Percentiles rank a stretch among this genome's conserved stretches.
phyloP scores from a whole-genome alignment of 1,139 yeast genomes.

The Geotrichum reessii region DNA sequence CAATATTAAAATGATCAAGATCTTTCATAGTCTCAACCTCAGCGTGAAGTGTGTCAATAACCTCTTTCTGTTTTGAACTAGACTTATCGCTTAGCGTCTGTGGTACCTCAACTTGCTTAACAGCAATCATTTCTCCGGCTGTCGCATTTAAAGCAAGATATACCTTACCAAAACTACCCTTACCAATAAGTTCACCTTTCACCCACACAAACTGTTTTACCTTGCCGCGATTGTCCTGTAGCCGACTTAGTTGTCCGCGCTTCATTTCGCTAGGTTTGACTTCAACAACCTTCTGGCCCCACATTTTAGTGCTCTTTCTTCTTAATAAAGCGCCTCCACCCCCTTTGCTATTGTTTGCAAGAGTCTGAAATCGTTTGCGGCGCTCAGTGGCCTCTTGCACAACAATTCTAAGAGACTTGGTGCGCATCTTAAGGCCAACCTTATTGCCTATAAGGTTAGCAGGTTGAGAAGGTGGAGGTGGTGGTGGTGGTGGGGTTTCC shows the following conservation, averaged over 20 bases:
- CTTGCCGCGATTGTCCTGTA: conserved; percentile 59
- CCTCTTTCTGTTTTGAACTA: conserved; percentile 45
- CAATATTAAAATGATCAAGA: conserved; percentile 87
- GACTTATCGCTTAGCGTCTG: conserved; percentile 44
- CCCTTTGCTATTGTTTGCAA: conserved; percentile 25
- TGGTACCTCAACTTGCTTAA: conserved; percentile 83
- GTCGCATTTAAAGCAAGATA: conserved; percentile 89
- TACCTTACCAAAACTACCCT: conserved; percentile 97
- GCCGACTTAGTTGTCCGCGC: conserved; percentile 49
- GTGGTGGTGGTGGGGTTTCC: neutral
- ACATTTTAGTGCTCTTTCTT: conserved; percentile 85
- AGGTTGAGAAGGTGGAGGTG: neutral
- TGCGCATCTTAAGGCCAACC: conserved; percentile 28
- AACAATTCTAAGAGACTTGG: conserved; percentile 86
- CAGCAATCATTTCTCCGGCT: conserved; percentile 98
- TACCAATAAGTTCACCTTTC: conserved; percentile 92
- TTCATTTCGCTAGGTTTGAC: conserved; percentile 71
- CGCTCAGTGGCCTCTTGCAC: conserved; percentile 84
- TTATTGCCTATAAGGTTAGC: neutral
- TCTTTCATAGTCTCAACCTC: conserved; percentile 95
- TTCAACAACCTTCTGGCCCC: conserved; percentile 94
- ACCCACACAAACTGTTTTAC: conserved; percentile 93
- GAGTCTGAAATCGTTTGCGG: conserved; percentile 39
- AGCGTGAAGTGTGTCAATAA: conserved; percentile 75
- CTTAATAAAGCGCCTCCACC: conserved; percentile 41